These are phyloP conservation scores for Globisporangium okanoganense DNA, from an alignment of 352 stramenopile species.

Conservation along the genomic window DNA sequence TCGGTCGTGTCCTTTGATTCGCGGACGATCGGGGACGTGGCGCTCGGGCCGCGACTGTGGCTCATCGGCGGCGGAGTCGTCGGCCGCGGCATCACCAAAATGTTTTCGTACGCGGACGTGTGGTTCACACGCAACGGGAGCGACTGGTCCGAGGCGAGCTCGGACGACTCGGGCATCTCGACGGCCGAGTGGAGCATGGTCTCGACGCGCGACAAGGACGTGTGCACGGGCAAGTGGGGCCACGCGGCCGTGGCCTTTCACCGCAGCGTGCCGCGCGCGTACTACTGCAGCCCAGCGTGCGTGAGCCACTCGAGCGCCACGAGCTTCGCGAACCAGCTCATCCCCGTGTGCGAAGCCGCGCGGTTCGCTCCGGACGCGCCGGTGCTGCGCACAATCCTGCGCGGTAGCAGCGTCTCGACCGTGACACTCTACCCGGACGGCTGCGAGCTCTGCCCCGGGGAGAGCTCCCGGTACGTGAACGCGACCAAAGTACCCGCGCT, in stretches of 20 bases:
- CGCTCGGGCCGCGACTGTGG: slow-evolving; percentile 64
- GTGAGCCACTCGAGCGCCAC: slow-evolving; percentile 39
- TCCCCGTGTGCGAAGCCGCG: slow-evolving; percentile 48
- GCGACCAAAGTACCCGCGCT: slow-evolving; percentile 51
- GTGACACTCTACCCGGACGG: slow-evolving; percentile 69
- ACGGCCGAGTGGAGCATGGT: slow-evolving; percentile 78
- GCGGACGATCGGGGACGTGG: slow-evolving; percentile 50
- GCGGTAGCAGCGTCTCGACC: slow-evolving; percentile 41
- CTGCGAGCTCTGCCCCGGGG: slow-evolving; percentile 53
- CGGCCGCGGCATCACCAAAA: slow-evolving; percentile 66
- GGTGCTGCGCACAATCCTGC: slow-evolving; percentile 31
- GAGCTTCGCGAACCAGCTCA: slow-evolving; percentile 51
- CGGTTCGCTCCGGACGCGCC: slow-evolving; percentile 31
- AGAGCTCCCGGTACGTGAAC: slow-evolving; percentile 43
- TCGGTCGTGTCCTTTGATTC: slow-evolving; percentile 75
- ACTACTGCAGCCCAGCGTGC: slow-evolving; percentile 56
- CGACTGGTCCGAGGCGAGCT: slow-evolving; percentile 53
- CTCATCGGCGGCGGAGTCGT: slow-evolving; percentile 70
- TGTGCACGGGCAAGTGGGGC: slow-evolving; percentile 75
- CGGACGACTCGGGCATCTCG: slow-evolving; percentile 59
- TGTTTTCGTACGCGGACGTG: slow-evolving; percentile 67
- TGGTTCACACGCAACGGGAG: slow-evolving; percentile 70
- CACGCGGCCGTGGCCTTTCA: slow-evolving; percentile 55
- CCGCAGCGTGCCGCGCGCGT: slow-evolving; percentile 42
- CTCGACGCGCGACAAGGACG: slow-evolving; percentile 30